Percentiles rank a stretch among this genome's conserved stretches.
These are phyloP conservation scores for Aspergillus cristatus DNA, from an alignment of 495 filamentous ascomycete genomes.

Conservation along the genomic window DNA sequence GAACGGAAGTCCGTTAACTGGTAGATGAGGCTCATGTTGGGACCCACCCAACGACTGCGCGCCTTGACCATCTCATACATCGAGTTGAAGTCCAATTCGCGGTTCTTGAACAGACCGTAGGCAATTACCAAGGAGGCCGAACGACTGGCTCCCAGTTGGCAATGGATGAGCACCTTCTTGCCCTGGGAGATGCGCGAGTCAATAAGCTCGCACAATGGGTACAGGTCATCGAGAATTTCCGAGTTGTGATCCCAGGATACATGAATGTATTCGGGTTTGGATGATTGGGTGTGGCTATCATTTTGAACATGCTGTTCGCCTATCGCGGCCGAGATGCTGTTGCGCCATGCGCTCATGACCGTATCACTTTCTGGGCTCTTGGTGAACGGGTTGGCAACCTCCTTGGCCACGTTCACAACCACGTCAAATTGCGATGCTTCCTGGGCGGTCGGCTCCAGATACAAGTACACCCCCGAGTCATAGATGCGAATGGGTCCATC, in stretches of 20 bases:
- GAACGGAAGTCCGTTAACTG: slow-evolving; percentile 80
- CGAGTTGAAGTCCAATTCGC: slow-evolving; percentile 77
- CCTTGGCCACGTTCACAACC: slow-evolving; percentile 89
- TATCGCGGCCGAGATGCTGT: too few relatives aligned
- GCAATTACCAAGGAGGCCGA: slow-evolving; percentile 96
- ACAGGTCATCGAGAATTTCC: slow-evolving; percentile 81
- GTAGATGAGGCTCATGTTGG: slow-evolving; percentile 98
- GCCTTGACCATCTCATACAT: slow-evolving; percentile 86
- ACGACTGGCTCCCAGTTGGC: slow-evolving; percentile 89
- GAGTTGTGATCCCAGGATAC: slow-evolving; percentile 98
- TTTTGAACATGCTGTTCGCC: too few relatives aligned
- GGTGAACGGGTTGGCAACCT: slow-evolving; percentile 81
- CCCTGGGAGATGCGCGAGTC: slow-evolving; percentile 67
- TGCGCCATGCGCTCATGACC: slow-evolving; percentile 36
- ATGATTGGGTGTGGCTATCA: too few relatives aligned
- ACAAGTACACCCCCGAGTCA: slow-evolving; percentile 84
- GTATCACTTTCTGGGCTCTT: slow-evolving; percentile 25
- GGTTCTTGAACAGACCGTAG: slow-evolving; percentile 90
- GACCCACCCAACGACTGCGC: slow-evolving; percentile 90
- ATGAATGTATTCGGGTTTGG: slow-evolving; percentile 93
- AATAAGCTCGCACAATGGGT: slow-evolving; percentile 76
- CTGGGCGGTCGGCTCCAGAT: slow-evolving; percentile 78
- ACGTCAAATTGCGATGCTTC: slow-evolving; percentile 85
- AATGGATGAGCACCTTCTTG: slow-evolving; percentile 88
- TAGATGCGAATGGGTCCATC: slow-evolving; percentile 89